Conservation (phyloP, 495 filamentous ascomycete genomes). For the Penicillium cosmopolitanum region DNA sequence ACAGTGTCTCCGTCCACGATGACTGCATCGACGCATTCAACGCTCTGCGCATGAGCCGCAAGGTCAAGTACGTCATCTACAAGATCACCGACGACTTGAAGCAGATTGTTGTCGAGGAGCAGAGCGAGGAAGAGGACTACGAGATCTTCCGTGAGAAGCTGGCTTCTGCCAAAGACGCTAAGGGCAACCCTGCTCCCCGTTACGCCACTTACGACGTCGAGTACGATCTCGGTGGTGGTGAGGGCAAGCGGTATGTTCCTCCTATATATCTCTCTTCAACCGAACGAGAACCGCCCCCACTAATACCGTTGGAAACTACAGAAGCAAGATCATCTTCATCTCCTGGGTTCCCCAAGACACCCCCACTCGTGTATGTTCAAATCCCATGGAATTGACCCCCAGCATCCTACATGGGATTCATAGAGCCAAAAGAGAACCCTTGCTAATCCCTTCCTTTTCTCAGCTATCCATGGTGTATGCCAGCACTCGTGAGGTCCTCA, state of each 20-base stretch:
- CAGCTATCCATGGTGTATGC: slow-evolving; percentile 89
- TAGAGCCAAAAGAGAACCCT: not conserved
- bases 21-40: slow-evolving; percentile 87
- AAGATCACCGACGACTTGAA: slow-evolving; percentile 94
- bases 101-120: slow-evolving; percentile 80
- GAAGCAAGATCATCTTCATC: slow-evolving; percentile 96
- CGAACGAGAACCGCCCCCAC: not conserved
- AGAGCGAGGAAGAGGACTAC: slow-evolving; percentile 66
- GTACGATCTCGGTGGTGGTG: slow-evolving; percentile 75
- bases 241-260: slow-evolving; percentile 78
- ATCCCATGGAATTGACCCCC: not conserved
- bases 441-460: slow-evolving; percentile 24
- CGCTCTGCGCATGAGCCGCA: slow-evolving; percentile 85
- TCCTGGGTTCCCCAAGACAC: slow-evolving; percentile 89
- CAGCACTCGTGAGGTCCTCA: slow-evolving; percentile 89
- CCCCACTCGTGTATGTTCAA: slow-evolving; percentile 70
- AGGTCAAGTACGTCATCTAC: slow-evolving; percentile 94
- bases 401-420: not conserved
- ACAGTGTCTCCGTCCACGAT: slow-evolving; percentile 74
- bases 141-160: slow-evolving; percentile 82
- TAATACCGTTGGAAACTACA: slow-evolving; percentile 36
- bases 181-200: slow-evolving; percentile 70
- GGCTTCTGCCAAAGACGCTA: slow-evolving; percentile 65
- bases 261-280: not conserved
- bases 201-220: slow-evolving; percentile 95